Evolutionary conservation across 495 filamentous ascomycete genomes (phyloP), one percentile per base, ranked within the genome.

Genomic region (Lophiotrema nucula): DNA sequence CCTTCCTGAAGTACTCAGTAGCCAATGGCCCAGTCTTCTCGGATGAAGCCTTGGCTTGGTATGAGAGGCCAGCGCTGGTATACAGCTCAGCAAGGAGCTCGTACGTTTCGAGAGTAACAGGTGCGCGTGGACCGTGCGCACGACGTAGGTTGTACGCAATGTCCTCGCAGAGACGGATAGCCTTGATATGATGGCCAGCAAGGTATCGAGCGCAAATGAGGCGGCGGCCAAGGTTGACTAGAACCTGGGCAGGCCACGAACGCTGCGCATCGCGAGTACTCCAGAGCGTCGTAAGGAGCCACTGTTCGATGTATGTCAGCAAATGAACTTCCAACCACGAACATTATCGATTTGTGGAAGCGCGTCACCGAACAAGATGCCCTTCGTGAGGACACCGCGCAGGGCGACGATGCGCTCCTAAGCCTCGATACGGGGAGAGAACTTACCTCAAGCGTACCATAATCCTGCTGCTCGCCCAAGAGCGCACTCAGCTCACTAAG

Each of bases 71-170:
- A 0, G 54, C 53, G 38, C 46, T 52, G 22, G 60, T 63, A 38
- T 63, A 58, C 6, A 63, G 60, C 38, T 63, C 45, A 18, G 47
- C 37, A 16, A 63, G 54, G 4, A 63, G 54, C 18, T 45, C 26
- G 27, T 63, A 58, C 10, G 54, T 63, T 27, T 63, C 60, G 18
- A 63, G 27, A 1, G 60, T 63, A 39, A 35, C 48, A 3, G 60
- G 60, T 12, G 60, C 27, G 53, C 53, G 47, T 10, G 47, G 28
- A 24, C 60, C 60, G 24, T 63, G 60, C 16, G 48, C 54, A 26
- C 60, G 46, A 13, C 60, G 58, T 52, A 62, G 56, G 43, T 56
- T 62, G 58, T 62, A 62, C 19, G 58, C 58, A 28, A 62, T 62
- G 51, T 62, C 58, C 38, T 62, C 58, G 58, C 58, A 62, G 22